A percentile compares a stretch with the other conserved stretches of the same genome.
Conservation (phyloP, 2,329 filamentous ascomycete genomes). For the Neofusicoccum laricinum region DNA sequence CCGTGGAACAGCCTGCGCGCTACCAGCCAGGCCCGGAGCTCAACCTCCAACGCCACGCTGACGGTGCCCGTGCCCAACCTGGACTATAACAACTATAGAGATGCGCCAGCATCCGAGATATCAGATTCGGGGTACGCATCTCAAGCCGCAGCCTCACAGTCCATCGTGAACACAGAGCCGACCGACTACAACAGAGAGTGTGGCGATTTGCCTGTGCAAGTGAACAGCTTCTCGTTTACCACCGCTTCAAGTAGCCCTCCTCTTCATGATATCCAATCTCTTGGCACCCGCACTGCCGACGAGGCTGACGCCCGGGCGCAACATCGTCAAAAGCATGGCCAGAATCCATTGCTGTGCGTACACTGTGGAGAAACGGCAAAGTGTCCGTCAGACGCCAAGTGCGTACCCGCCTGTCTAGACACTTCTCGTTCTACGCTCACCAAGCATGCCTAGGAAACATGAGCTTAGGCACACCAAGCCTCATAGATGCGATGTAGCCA, state of each 20-base stretch:
- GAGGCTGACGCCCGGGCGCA: background rate
- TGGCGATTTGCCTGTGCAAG: slow-evolving; percentile 1
- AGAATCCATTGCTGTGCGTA: slow-evolving; percentile 18
- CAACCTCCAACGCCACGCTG: background rate
- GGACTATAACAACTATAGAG: slow-evolving; percentile 22
- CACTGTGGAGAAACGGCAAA: slow-evolving; percentile 27
- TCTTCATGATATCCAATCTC: background rate
- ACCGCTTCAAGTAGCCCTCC: background rate
- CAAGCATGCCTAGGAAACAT: slow-evolving; percentile 63
- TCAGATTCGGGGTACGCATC: slow-evolving; percentile 36
- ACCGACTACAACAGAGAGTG: slow-evolving; percentile 16
- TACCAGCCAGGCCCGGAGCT: background rate
- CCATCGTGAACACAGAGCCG: slow-evolving; percentile 31
- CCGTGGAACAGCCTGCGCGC: slow-evolving; percentile 14
- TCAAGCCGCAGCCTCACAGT: slow-evolving; percentile 23
- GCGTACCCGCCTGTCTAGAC: slow-evolving; percentile 18
- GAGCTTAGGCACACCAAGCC: slow-evolving; percentile 66
- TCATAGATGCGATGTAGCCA: slow-evolving; percentile 56
- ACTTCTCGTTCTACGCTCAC: background rate
- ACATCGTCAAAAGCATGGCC: background rate
- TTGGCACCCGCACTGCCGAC: background rate
- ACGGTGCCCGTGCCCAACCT: slow-evolving; percentile 11
- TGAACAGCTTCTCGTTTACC: slow-evolving; percentile 4
- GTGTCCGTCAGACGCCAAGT: slow-evolving; percentile 38
- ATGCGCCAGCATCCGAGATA: slow-evolving; percentile 25